Conservation (phyloP, 2,329 filamentous ascomycete species). For the Fusarium hainanense region DNA sequence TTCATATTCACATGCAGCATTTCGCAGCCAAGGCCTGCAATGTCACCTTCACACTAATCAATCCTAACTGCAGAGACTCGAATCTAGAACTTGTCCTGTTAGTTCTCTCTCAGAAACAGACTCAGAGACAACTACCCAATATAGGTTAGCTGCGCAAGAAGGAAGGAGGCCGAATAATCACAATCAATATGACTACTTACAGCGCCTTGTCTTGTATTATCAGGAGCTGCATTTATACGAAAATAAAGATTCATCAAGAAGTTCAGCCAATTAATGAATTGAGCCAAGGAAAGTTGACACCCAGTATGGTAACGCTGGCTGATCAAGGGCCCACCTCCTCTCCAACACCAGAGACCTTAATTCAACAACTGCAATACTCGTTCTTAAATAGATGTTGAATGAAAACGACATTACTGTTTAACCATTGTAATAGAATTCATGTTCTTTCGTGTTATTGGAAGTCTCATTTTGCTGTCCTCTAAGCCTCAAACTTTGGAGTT, state of each 20-base stretch:
- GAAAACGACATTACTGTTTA: rapidly evolving
- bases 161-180: background rate
- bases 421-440: rapidly evolving
- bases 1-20: background rate
- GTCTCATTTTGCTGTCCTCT: too few relatives aligned
- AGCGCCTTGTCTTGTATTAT: background rate
- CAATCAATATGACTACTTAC: background rate
- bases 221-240: background rate
- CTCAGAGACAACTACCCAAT: background rate
- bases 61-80: background rate
- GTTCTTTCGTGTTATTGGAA: rapidly evolving
- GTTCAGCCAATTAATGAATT: background rate
- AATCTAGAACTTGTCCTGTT: background rate
- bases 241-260: background rate
- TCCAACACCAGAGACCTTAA: background rate
- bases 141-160: background rate
- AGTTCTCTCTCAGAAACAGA: background rate
- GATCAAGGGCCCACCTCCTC: background rate
- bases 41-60: background rate
- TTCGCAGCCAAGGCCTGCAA: background rate
- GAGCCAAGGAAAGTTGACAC: background rate
- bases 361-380: background rate
- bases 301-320: background rate
- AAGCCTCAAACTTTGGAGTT: background rate
- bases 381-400: too few relatives aligned